Conservation (phyloP, 257 asterid species). For the Agastache rugosa region DNA sequence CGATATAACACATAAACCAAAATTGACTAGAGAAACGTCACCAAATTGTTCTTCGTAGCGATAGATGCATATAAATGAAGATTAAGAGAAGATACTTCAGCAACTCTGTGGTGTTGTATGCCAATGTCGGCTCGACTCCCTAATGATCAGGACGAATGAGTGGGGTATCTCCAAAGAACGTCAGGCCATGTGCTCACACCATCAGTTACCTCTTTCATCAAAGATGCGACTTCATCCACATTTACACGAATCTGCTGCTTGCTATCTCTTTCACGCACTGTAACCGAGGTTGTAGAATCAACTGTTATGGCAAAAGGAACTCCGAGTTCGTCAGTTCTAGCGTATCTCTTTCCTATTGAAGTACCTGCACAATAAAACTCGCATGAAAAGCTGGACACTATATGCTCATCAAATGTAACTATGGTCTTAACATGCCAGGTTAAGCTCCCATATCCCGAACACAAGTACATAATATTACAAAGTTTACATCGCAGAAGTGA, state of each 20-base stretch:
- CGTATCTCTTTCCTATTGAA: slow-evolving; percentile 86
- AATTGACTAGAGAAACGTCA: slow-evolving; percentile 5
- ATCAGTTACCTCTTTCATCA: slow-evolving; percentile 71
- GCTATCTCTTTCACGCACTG: slow-evolving; percentile 82
- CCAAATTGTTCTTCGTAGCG: background rate
- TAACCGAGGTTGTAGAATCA: slow-evolving; percentile 67
- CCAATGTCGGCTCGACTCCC: background rate
- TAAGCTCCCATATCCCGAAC: background rate
- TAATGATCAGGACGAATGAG: slow-evolving; percentile 57
- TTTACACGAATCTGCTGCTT: slow-evolving; percentile 80
- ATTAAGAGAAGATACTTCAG: background rate
- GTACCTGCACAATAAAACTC: slow-evolving; percentile 55
- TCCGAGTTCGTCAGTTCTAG: slow-evolving; percentile 95
- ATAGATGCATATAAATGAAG: slow-evolving; percentile 6
- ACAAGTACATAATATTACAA: background rate
- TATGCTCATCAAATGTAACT: background rate
- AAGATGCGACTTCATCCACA: slow-evolving; percentile 73
- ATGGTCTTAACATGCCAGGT: too few relatives aligned
- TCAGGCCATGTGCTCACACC: slow-evolving; percentile 73
- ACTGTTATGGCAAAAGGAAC: slow-evolving; percentile 93
- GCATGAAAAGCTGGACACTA: background rate
- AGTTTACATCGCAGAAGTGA: background rate
- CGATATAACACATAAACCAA: background rate
- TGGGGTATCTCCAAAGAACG: slow-evolving; percentile 58
- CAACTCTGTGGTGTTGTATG: background rate